Evolutionary conservation across 169 alveolate genomes (phyloP).

Genomic region (Plasmodium sp.): DNA sequence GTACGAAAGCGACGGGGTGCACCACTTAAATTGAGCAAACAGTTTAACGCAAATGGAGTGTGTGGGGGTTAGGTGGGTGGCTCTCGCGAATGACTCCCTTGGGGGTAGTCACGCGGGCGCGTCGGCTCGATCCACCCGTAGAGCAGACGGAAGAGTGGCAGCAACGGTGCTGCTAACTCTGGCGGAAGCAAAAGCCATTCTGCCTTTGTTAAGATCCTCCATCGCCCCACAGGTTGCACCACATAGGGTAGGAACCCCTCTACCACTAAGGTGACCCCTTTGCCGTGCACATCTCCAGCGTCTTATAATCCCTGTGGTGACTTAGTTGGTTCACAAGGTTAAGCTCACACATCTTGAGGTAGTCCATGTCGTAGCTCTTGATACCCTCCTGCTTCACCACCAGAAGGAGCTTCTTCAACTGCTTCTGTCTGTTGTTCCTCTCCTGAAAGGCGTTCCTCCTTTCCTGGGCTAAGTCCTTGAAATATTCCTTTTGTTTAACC

Average conservation of each 20-base stretch:
- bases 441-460: slow-evolving; percentile 22
- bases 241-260: not conserved
- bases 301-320: slow-evolving; percentile 44
- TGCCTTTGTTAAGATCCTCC: not conserved
- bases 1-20: not conserved
- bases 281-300: slow-evolving; percentile 16
- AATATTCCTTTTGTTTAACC: slow-evolving; percentile 29
- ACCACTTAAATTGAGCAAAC: not conserved
- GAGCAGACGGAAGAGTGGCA: not conserved
- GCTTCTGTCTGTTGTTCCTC: slow-evolving; percentile 60
- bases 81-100: too few relatives aligned
- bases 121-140: too few relatives aligned
- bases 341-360: slow-evolving; percentile 48
- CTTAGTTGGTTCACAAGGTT: slow-evolving; percentile 33
- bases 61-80: not conserved
- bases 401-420: slow-evolving; percentile 22
- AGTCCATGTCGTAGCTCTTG: slow-evolving; percentile 45
- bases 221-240: not conserved
- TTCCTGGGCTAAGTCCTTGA: slow-evolving; percentile 40
- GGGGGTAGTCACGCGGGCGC: too few relatives aligned
- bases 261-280: not conserved
- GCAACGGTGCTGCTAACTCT: not conserved
- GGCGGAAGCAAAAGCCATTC: too few relatives aligned
- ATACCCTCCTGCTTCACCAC: slow-evolving; percentile 50
- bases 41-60: not conserved